Evolutionary conservation across 768 basidiomycete genomes (phyloP).

Genomic region (Paxillus rubicundulus): DNA sequence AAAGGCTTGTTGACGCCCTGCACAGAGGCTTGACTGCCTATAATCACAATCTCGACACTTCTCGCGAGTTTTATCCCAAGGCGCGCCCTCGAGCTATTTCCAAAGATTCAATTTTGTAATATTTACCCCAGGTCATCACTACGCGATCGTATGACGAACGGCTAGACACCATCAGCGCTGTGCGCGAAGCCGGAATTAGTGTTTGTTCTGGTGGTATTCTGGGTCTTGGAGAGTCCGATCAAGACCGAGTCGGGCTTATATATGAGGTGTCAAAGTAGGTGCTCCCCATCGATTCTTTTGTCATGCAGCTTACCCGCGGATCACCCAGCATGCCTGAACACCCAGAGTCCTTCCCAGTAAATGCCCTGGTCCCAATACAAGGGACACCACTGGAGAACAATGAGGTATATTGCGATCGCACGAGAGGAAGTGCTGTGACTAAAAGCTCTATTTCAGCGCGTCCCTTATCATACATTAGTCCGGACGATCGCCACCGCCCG

Average conservation of each 20-base stretch:
- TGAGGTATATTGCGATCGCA: slow-evolving; percentile 49
- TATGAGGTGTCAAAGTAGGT: slow-evolving; percentile 87
- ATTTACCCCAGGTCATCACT: slow-evolving; percentile 75
- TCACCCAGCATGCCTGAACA: slow-evolving; percentile 81
- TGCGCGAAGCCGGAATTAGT: slow-evolving; percentile 92
- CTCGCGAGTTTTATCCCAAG: slow-evolving; percentile 92
- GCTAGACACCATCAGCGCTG: slow-evolving; percentile 83
- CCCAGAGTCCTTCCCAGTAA: slow-evolving; percentile 98
- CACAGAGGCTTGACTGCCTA: slow-evolving; percentile 89
- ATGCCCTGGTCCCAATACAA: slow-evolving; percentile 92
- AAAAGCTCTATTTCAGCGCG: slow-evolving; percentile 48
- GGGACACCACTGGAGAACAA: slow-evolving; percentile 93
- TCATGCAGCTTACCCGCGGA: slow-evolving; percentile 3
- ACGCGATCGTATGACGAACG: slow-evolving; percentile 94
- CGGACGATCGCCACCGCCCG: slow-evolving; percentile 95
- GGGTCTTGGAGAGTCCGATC: slow-evolving; percentile 88
- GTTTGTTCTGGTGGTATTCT: slow-evolving; percentile 97
- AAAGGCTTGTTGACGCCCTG: not conserved
- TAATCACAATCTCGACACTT: slow-evolving; percentile 98
- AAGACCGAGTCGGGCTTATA: slow-evolving; percentile 89
- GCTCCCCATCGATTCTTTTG: slow-evolving; percentile 3
- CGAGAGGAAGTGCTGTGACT: slow-evolving; percentile 1
- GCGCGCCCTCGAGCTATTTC: slow-evolving; percentile 38
- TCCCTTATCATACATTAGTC: slow-evolving; percentile 78
- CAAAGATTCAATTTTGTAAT: not conserved